Conservation (phyloP, 2,329 filamentous ascomycete species). For the Diaporthe australafricana region DNA sequence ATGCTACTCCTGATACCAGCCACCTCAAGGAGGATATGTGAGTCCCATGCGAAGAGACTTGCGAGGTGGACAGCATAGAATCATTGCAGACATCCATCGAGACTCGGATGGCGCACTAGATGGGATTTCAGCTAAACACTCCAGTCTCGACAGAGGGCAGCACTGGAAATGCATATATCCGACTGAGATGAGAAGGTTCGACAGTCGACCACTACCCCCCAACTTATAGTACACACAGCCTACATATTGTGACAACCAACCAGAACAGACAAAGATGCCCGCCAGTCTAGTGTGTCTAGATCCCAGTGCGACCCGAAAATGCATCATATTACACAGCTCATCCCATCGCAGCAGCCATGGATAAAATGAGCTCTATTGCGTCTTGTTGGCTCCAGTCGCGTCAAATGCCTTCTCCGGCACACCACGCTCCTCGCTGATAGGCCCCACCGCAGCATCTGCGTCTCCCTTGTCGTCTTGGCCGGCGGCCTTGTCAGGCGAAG, state of each 20-base stretch:
- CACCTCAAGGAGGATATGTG: too few relatives aligned
- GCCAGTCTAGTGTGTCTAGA: constrained; percentile 1
- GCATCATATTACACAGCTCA: constrained; percentile 42
- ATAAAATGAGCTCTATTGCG: neutral
- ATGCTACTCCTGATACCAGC: too few relatives aligned
- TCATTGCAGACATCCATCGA: too few relatives aligned
- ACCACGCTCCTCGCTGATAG: constrained; percentile 29
- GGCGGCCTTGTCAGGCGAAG: neutral
- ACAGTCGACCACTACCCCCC: constrained; percentile 3
- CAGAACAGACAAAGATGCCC: neutral
- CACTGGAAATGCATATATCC: neutral
- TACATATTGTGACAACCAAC: neutral
- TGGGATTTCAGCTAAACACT: too few relatives aligned
- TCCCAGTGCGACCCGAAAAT: constrained; percentile 36
- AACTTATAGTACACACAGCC: constrained; percentile 14
- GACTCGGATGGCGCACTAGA: too few relatives aligned
- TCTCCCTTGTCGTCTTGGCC: neutral
- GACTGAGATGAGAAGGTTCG: neutral
- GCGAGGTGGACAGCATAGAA: neutral
- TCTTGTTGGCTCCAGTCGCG: constrained; percentile 48
- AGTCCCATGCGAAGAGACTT: too few relatives aligned
- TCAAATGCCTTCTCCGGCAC: constrained; percentile 45
- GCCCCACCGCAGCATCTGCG: neutral
- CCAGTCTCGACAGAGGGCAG: neutral
- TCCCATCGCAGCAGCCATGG: neutral